phyloP scores from a whole-genome alignment of 2,329 filamentous ascomycete genomes.

The Aspergillus tamarii region DNA sequence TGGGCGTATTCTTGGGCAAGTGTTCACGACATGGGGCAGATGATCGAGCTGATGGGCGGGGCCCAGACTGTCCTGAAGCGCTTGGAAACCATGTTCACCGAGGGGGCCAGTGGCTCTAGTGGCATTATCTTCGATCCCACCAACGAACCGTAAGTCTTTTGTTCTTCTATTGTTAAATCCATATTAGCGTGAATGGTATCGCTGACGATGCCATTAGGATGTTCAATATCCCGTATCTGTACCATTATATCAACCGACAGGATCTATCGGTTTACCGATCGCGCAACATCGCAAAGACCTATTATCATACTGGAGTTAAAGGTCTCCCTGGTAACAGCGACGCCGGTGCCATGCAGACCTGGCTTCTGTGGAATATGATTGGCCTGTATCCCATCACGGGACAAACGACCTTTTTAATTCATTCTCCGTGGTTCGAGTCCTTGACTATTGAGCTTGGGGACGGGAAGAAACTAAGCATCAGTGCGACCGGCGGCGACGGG shows the following conservation, averaged over 20 bases:
- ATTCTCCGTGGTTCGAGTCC: conserved; percentile 64
- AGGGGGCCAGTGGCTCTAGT: conserved; percentile 34
- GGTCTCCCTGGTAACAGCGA: conserved; percentile 73
- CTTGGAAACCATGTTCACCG: conserved; percentile 62
- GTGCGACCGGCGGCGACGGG: conserved; percentile 52
- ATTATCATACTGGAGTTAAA: conserved; percentile 58
- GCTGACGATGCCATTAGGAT: conserved; percentile 24
- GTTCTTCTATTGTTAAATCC: background rate
- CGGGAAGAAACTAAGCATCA: conserved; percentile 59
- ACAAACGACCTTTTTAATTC: conserved; percentile 69
- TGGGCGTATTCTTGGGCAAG: conserved; percentile 71
- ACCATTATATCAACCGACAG: conserved; percentile 67
- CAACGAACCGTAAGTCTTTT: conserved; percentile 61
- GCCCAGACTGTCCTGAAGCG: conserved; percentile 39
- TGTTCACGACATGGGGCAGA: conserved; percentile 64
- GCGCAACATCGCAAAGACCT: conserved; percentile 61
- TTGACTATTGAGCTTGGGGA: conserved; percentile 62
- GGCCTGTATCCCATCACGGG: conserved; percentile 70
- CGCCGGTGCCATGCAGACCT: conserved; percentile 73
- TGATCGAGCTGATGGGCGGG: conserved; percentile 62
- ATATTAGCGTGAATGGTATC: background rate
- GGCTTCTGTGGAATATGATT: conserved; percentile 70
- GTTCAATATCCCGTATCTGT: conserved; percentile 70
- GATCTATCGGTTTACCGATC: conserved; percentile 63
- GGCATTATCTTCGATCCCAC: conserved; percentile 68